Base-by-base conservation (phyloP, 2,329 filamentous ascomycete species). In the Fusarium sterilihyphosum region DNA sequence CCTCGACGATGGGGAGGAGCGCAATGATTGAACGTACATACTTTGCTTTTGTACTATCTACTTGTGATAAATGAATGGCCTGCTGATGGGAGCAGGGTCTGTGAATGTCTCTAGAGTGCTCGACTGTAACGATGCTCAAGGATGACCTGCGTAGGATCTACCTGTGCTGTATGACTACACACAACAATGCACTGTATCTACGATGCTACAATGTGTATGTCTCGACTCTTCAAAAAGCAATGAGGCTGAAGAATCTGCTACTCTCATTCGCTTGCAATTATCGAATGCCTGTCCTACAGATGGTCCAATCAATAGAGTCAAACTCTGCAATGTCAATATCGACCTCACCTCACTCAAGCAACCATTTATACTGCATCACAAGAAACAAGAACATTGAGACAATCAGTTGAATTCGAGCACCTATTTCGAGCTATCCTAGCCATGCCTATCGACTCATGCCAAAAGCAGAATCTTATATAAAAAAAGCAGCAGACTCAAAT, bases 1-100 rank as follows among this genome's bases (percentile, higher is more conserved):
- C 82, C 85, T 83, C 80, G 82, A 79, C 68, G 61, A 81, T 88
- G 87, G 83, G 85, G 82, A 86, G 87, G 87, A 88, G 85, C 86
- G 87, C 87, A 88, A 88, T 88, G 87, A 88, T 88, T 88, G 87
- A 88, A 78, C 87, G 86, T 84, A 88, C 87, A 88, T 87, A 61
- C 71, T 67, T 66, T 64, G 37, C 54, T 17, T 46, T 47, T 56
- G 61, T 61, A 73, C n/a, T 33, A 60, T 46, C n/a, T 52, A 18
- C 18, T 22, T 38, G 71, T 73, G 67, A 54, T 67, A n/a, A 38
- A 43, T 67, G 40, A 33, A 43, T 62, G 40, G 24, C 37, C 8
- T 54, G 31, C 68, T 56, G 49, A 56, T 52, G 6, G 20, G 24
- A 13, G 38, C 52, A 62, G 50, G 47, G 24, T 49, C 18, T 57